Evolutionary conservation across 2,329 filamentous ascomycete species (phyloP).

Genomic region (Aspergillus quadrilineatus): DNA sequence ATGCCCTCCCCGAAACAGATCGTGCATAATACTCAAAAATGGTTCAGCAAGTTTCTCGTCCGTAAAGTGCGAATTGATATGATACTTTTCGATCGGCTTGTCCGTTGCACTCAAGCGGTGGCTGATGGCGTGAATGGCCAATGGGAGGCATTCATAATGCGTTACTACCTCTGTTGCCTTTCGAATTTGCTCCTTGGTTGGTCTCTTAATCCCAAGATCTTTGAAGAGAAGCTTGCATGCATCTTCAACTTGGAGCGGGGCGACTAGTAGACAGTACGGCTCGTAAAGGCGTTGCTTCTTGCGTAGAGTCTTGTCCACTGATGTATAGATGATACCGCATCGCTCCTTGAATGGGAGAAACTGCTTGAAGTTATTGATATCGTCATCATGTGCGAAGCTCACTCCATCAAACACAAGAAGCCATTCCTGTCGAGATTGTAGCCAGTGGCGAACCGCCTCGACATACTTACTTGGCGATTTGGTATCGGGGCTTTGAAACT

Average conservation of each 20-base stretch:
- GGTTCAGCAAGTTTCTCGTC: slow-evolving; percentile 55
- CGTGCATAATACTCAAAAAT: slow-evolving; percentile 49
- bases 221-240: slow-evolving; percentile 62
- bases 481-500: slow-evolving; percentile 38
- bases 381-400: slow-evolving; percentile 58
- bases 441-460: slow-evolving; percentile 60
- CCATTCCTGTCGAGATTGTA: slow-evolving; percentile 63
- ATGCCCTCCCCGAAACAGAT: slow-evolving; percentile 42
- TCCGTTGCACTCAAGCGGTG: slow-evolving; percentile 60
- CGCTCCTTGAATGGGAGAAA: slow-evolving; percentile 65
- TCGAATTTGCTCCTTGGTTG: slow-evolving; percentile 55
- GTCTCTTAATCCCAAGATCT: slow-evolving; percentile 60
- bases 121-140: slow-evolving; percentile 67
- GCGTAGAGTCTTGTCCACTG: slow-evolving; percentile 58
- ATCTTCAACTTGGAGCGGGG: slow-evolving; percentile 55
- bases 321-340: slow-evolving; percentile 68
- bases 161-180: slow-evolving; percentile 63
- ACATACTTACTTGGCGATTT: slow-evolving; percentile 53
- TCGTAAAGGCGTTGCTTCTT: slow-evolving; percentile 60
- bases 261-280: slow-evolving; percentile 58
- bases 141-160: slow-evolving; percentile 63
- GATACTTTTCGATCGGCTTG: slow-evolving; percentile 62
- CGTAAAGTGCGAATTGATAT: slow-evolving; percentile 55
- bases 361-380: slow-evolving; percentile 50
- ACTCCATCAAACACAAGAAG: slow-evolving; percentile 67